Evolutionary conservation across 352 stramenopile species (phyloP).

Genomic region (Phytophthora vignae): DNA sequence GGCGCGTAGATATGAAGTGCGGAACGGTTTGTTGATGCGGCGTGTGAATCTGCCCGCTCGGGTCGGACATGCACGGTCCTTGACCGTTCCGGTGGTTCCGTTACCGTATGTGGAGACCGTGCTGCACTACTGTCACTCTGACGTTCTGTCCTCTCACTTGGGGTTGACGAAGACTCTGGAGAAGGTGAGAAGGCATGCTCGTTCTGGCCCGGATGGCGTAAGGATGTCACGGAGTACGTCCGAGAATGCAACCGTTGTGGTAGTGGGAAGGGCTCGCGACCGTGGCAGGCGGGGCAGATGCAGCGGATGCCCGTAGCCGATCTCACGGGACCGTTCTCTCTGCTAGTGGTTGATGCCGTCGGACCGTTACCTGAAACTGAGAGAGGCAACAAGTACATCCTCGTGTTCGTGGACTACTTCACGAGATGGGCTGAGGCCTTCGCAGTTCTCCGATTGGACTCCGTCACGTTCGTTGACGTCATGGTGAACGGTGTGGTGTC

Average conservation of each 20-base stretch:
- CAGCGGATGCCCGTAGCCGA: constrained; percentile 12
- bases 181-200: constrained; percentile 4
- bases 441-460: neutral
- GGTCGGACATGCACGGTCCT: neutral
- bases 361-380: neutral
- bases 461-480: neutral
- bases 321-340: neutral
- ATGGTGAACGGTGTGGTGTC: constrained; percentile 5
- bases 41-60: constrained; percentile 4
- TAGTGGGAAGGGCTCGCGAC: constrained; percentile 1
- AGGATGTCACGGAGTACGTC: neutral
- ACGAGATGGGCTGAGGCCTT: neutral
- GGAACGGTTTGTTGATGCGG: constrained; percentile 6
- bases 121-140: constrained; percentile 15
- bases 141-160: constrained; percentile 5
- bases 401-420: neutral
- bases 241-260: neutral
- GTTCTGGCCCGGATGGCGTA: neutral
- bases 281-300: constrained; percentile 6
- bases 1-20: neutral
- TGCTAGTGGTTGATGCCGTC: neutral
- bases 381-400: neutral
- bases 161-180: constrained; percentile 9
- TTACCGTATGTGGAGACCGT: constrained; percentile 13
- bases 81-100: constrained; percentile 6